Percentiles rank a stretch among this genome's conserved stretches.
Conservation (phyloP, 352 stramenopile species). For the Thalassiosira livingstoniorum region DNA sequence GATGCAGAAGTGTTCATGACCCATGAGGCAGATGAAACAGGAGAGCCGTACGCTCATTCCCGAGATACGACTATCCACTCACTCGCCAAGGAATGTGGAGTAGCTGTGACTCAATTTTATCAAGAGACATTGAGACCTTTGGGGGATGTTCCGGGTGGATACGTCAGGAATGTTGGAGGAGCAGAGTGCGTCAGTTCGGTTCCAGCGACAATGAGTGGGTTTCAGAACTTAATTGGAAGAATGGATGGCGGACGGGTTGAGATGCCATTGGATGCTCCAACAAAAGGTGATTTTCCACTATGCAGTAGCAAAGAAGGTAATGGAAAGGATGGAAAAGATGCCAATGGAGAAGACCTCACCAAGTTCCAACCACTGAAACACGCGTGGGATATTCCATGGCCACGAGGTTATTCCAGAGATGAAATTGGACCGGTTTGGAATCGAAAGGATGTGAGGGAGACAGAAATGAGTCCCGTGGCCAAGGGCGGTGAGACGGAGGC, state of each 20-base stretch:
- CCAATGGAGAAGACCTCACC: slow-evolving; percentile 19
- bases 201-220: slow-evolving; percentile 65
- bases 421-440: slow-evolving; percentile 69
- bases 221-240: slow-evolving; percentile 64
- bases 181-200: slow-evolving; percentile 35
- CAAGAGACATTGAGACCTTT: slow-evolving; percentile 84
- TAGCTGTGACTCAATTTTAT: slow-evolving; percentile 82
- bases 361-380: slow-evolving; percentile 56
- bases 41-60: slow-evolving; percentile 90
- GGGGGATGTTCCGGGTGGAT: slow-evolving; percentile 55
- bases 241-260: slow-evolving; percentile 54
- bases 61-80: slow-evolving; percentile 86
- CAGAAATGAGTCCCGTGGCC: slow-evolving; percentile 57
- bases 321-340: slow-evolving; percentile 33
- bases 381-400: slow-evolving; percentile 71
- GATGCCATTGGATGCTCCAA: slow-evolving; percentile 50
- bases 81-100: slow-evolving; percentile 66
- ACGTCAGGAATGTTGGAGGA: slow-evolving; percentile 49
- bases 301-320: too few relatives aligned
- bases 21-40: slow-evolving; percentile 89
- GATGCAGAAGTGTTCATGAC: slow-evolving; percentile 91
- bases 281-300: slow-evolving; percentile 43
- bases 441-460: slow-evolving; percentile 55
- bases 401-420: slow-evolving; percentile 46
- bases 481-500: slow-evolving; percentile 78